Conservation (phyloP, 306 rosid genomes). For the Quercus bicolor region DNA sequence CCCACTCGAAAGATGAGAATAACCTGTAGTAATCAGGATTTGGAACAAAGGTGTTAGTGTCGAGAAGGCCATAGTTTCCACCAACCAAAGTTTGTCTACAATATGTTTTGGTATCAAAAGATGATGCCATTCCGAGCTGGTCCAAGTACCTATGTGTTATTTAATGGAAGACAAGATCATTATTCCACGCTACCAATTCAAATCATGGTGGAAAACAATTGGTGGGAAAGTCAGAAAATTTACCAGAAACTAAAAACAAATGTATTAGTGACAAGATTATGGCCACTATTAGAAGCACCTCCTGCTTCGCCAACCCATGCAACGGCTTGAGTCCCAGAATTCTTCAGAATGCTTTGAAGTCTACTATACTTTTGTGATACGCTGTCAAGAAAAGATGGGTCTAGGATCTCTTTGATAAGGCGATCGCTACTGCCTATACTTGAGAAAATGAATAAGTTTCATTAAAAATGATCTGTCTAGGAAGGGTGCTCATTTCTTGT, state of each 20-base stretch:
- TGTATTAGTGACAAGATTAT: slow-evolving; percentile 69
- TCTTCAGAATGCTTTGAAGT: slow-evolving; percentile 50
- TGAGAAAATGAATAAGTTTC: background rate
- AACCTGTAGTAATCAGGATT: slow-evolving; percentile 87
- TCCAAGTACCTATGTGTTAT: slow-evolving; percentile 76
- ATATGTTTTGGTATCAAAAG: slow-evolving; percentile 71
- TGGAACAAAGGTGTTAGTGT: slow-evolving; percentile 55
- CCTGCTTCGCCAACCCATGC: slow-evolving; percentile 99
- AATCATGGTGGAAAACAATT: background rate
- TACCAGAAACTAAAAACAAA: slow-evolving; percentile 86
- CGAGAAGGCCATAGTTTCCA: slow-evolving; percentile 87
- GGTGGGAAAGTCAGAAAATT: background rate
- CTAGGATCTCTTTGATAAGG: slow-evolving; percentile 58
- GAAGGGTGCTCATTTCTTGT: background rate
- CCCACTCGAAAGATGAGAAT: background rate
- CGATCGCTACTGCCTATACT: slow-evolving; percentile 57
- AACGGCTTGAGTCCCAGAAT: slow-evolving; percentile 40
- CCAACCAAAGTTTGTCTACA: slow-evolving; percentile 92
- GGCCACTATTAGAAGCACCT: slow-evolving; percentile 91
- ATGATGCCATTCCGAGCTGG: slow-evolving; percentile 90
- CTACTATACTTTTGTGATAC: slow-evolving; percentile 40
- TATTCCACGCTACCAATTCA: background rate
- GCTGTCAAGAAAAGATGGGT: slow-evolving; percentile 61
- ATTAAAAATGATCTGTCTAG: background rate
- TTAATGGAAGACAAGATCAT: background rate